phyloP scores from a whole-genome alignment of 148 eudicot species.

The Simmondsia chinensis region DNA sequence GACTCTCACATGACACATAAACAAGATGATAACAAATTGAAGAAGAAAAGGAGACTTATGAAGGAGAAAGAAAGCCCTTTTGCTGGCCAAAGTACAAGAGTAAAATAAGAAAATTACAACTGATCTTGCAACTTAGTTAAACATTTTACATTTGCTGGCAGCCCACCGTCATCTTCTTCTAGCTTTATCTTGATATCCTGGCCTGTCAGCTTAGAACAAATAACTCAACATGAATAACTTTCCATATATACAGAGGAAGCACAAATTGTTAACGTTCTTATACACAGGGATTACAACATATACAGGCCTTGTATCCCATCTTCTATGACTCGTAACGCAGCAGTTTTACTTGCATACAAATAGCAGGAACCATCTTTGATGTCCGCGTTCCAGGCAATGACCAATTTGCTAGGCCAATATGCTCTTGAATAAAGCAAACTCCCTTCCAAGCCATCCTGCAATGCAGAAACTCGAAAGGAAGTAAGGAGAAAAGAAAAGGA shows the following conservation, averaged over 20 bases:
- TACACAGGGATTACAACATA: not conserved
- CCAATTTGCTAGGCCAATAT: slow-evolving; percentile 67
- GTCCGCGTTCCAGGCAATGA: slow-evolving; percentile 77
- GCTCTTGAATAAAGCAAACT: slow-evolving; percentile 51
- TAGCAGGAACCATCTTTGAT: slow-evolving; percentile 46
- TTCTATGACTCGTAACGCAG: slow-evolving; percentile 38
- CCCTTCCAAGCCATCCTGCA: slow-evolving; percentile 38
- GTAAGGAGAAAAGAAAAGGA: too few relatives aligned
- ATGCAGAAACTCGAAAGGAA: too few relatives aligned
- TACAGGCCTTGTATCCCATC: slow-evolving; percentile 55
- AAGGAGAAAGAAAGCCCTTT: not conserved
- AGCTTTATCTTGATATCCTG: slow-evolving; percentile 63
- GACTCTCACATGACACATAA: too few relatives aligned
- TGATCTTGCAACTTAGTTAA: not conserved
- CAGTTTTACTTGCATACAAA: slow-evolving; percentile 66
- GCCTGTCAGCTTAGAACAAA: slow-evolving; percentile 46
- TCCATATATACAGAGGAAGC: too few relatives aligned
- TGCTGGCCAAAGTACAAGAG: not conserved
- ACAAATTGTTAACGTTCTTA: not conserved
- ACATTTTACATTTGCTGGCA: slow-evolving; percentile 50
- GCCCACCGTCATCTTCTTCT: slow-evolving; percentile 38
- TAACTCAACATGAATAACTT: too few relatives aligned
- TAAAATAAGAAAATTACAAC: not conserved
- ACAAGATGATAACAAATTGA: not conserved
- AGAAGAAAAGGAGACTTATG: not conserved